Conservation (phyloP, 495 filamentous ascomycete genomes). For the Beverwykella pulmonaria region DNA sequence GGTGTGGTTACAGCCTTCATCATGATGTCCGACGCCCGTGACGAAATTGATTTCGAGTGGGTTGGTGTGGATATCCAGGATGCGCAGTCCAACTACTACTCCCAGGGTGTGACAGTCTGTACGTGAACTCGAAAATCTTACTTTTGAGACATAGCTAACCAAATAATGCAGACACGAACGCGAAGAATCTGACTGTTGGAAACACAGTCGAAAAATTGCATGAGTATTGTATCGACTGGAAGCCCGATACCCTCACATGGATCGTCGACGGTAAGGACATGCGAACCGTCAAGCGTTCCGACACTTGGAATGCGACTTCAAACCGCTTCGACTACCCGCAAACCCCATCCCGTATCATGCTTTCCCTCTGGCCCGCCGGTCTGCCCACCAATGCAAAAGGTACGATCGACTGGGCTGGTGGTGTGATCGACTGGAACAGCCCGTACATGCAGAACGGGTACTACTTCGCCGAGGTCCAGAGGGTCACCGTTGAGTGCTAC, state of each 20-base stretch:
- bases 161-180: conserved; percentile 64
- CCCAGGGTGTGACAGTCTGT: conserved; percentile 92
- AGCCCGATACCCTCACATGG: conserved; percentile 82
- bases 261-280: conserved; percentile 74
- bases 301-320: conserved; percentile 82
- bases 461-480: conserved; percentile 80
- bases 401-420: conserved; percentile 91
- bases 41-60: conserved; percentile 97
- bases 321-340: conserved; percentile 89
- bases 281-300: conserved; percentile 70
- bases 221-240: conserved; percentile 93
- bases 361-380: conserved; percentile 96
- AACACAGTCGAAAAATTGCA: conserved; percentile 82
- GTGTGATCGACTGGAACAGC: conserved; percentile 82
- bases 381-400: conserved; percentile 74
- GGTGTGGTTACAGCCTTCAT: conserved; percentile 98
- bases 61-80: conserved; percentile 76
- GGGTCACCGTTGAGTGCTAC: conserved; percentile 84
- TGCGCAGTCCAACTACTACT: conserved; percentile 95
- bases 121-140: conserved; percentile 49
- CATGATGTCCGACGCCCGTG: conserved; percentile 88
- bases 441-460: conserved; percentile 83
- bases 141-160: neutral
- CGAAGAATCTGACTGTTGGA: conserved; percentile 63
- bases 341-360: conserved; percentile 87